Base-by-base conservation (phyloP, 129 eudicot species). In the Pittosporum tobira region DNA sequence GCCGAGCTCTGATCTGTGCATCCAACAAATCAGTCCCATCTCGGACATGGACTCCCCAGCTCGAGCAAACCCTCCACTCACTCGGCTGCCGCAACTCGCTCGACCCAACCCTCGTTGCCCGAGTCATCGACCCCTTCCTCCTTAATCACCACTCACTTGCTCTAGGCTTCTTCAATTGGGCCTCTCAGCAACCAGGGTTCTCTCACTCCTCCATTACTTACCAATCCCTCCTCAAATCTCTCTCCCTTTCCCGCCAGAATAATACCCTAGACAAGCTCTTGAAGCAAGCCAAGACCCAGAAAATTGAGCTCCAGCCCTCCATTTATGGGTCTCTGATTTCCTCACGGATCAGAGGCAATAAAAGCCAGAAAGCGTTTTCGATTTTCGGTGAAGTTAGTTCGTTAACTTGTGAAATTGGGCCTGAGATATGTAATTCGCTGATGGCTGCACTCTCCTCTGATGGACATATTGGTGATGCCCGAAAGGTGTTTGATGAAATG, bases 121-220 rank as follows among this genome's bases (percentile, higher is more conserved):
- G 65, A 59, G 88, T 88, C 71, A 88, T 88, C 73, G 91, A 88
- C 62, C 88, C 94, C 14, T 73, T 68, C 72, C 95, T 86, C 51
- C 76, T 86, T 57, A 45, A 64, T 54, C 95, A 86, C 75, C 94
- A 75, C 36, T 75, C 94, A 27, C 98, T 90, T 13, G 88, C 98
- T 18, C 66, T 71, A 21, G 98, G 95, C 38, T 86, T 90, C 84
- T 85, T 90, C 84, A 70, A 86, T 55, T 90, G 98, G 98, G 95
- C 95, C 5, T 71, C 94, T 48, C 97, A 89, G 64, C 97, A 89
- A 36, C 98, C 94, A 11, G 78, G 75, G 3, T 90, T 82, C 27
- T 61, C 84, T 21, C 95, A 85, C 74, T 50, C 94, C 27, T 62
- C 88, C 42, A 3, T 61, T 51, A 66, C 96, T 26, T 88, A 79